Evolutionary conservation across 2,329 filamentous ascomycete species (phyloP).

Genomic region (Pseudonectria foliicola): DNA sequence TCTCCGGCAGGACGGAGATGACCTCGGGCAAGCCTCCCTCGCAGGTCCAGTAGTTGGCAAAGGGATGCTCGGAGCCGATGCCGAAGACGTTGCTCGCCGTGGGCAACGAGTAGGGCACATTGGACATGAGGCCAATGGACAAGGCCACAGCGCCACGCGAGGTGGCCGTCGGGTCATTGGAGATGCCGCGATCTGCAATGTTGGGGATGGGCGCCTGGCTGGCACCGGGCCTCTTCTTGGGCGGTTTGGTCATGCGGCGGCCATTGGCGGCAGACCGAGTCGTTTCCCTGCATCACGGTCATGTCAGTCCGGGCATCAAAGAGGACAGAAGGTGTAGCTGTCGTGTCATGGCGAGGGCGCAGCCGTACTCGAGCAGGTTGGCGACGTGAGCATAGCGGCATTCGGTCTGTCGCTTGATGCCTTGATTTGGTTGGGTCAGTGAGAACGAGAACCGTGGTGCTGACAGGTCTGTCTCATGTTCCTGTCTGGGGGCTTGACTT

Average conservation of each 20-base stretch:
- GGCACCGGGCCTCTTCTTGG: constrained; percentile 43
- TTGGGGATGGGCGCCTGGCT: constrained; percentile 41
- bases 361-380: constrained; percentile 64
- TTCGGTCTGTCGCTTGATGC: constrained; percentile 68
- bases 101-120: constrained; percentile 64
- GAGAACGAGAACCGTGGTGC: neutral
- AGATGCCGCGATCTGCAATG: constrained; percentile 46
- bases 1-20: constrained; percentile 66
- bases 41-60: constrained; percentile 81
- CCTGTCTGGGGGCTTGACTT: too few species aligned
- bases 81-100: constrained; percentile 73
- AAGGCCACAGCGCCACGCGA: constrained; percentile 46
- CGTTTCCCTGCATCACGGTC: constrained; percentile 41
- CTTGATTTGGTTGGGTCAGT: constrained; percentile 32
- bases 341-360: neutral
- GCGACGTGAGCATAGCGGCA: constrained; percentile 72
- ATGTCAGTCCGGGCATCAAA: too few species aligned
- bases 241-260: constrained; percentile 49
- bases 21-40: constrained; percentile 69
- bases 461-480: too few species aligned
- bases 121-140: constrained; percentile 59
- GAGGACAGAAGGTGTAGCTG: neutral
- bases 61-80: constrained; percentile 71
- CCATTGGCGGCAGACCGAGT: constrained; percentile 46
- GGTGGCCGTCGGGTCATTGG: constrained; percentile 35